phyloP scores from a whole-genome alignment of 2,329 filamentous ascomycete species.

The Ustilaginoidea virens region DNA sequence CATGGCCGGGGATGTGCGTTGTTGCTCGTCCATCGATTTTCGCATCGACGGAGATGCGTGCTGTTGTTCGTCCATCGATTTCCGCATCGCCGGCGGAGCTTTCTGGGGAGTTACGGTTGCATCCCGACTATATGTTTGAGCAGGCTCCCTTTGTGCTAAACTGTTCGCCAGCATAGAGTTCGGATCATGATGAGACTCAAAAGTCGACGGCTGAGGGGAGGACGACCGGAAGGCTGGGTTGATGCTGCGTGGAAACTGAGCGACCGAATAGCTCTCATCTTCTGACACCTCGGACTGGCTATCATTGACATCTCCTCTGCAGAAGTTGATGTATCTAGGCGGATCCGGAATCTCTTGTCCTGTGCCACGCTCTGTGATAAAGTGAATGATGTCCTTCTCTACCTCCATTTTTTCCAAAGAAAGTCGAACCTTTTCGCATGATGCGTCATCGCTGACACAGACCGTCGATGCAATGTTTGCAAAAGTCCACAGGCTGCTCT shows the following conservation, averaged over 20 bases:
- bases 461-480: constrained; percentile 95
- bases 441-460: constrained; percentile 91
- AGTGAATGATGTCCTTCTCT: constrained; percentile 78
- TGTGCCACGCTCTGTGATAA: constrained; percentile 80
- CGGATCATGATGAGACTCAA: constrained; percentile 82
- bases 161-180: constrained; percentile 57
- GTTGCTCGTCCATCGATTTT: constrained; percentile 8
- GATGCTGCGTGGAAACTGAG: constrained; percentile 87
- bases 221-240: constrained; percentile 94
- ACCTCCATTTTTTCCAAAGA: constrained; percentile 93
- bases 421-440: constrained; percentile 89
- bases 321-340: constrained; percentile 98
- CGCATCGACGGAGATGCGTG: no score
- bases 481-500: constrained; percentile 95
- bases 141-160: constrained; percentile 41
- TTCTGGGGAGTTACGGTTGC: constrained; percentile 35
- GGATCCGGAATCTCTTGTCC: constrained; percentile 95
- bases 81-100: constrained; percentile 6
- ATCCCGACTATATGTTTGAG: constrained; percentile 32
- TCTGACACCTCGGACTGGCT: constrained; percentile 70
- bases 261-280: constrained; percentile 82
- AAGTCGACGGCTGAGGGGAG: constrained; percentile 86
- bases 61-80: no score
- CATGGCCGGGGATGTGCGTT: no score
- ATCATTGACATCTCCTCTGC: constrained; percentile 72